These are phyloP conservation scores for Solanum appendiculatum DNA, from an alignment of 257 asterid genomes.

Conservation along the genomic window DNA sequence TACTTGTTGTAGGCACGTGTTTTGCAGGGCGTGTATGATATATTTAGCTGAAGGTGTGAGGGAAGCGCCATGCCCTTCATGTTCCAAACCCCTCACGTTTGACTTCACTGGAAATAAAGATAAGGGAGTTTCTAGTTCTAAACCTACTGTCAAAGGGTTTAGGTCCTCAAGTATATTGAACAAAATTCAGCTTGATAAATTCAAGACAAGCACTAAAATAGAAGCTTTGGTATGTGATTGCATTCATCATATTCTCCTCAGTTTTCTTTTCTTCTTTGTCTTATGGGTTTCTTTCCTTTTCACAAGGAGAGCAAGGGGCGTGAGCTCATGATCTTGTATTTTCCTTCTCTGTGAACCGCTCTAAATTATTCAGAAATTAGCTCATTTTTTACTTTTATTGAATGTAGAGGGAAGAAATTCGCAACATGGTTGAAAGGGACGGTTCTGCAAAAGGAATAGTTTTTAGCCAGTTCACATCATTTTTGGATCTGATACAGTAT, in stretches of 20 bases:
- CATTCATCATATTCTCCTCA: neutral
- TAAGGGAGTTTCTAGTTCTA: constrained; percentile 30
- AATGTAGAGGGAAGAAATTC: neutral
- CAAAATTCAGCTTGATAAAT: constrained; percentile 49
- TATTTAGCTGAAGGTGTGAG: constrained; percentile 51
- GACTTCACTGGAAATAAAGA: constrained; percentile 38
- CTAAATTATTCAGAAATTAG: neutral
- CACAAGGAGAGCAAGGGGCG: neutral
- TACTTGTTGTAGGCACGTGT: constrained; percentile 60
- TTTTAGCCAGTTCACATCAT: neutral
- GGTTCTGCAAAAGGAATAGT: neutral
- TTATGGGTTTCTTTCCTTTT: neutral
- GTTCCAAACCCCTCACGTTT: constrained; percentile 65
- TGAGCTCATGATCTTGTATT: neutral
- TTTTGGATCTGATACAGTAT: neutral
- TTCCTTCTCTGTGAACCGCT: neutral
- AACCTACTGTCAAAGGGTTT: constrained; percentile 53
- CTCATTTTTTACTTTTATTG: neutral
- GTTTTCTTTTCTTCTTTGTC: neutral
- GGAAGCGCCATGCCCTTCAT: constrained; percentile 67
- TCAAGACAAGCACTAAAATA: constrained; percentile 82
- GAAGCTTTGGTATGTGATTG: constrained; percentile 72
- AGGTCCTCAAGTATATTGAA: constrained; percentile 75
- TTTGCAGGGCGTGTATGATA: constrained; percentile 73
- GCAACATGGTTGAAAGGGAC: neutral